phyloP scores from a whole-genome alignment of 2,329 filamentous ascomycete species.

The Pyricularia grisea region DNA sequence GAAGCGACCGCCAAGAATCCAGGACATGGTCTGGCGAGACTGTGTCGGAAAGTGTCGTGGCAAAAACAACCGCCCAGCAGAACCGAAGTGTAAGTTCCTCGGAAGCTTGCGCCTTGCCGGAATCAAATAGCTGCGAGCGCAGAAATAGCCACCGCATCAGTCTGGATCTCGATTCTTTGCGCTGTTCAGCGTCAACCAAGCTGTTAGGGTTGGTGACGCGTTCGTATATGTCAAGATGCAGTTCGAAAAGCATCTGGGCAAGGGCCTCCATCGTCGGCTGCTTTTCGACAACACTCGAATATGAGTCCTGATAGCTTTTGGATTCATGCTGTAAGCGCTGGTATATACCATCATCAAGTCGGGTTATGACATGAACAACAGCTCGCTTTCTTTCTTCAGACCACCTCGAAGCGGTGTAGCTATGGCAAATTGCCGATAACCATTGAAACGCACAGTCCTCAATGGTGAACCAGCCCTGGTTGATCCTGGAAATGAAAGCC shows the following conservation, averaged over 20 bases:
- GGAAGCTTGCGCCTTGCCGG: slow-evolving; percentile 21
- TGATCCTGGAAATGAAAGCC: slow-evolving; percentile 39
- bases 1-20: slow-evolving; percentile 48
- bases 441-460: slow-evolving; percentile 52
- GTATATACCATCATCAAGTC: slow-evolving; percentile 42
- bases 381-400: slow-evolving; percentile 45
- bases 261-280: slow-evolving; percentile 28
- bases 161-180: slow-evolving; percentile 38
- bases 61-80: slow-evolving; percentile 47
- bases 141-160: slow-evolving; percentile 43
- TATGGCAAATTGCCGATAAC: slow-evolving; percentile 37
- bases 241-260: slow-evolving; percentile 50
- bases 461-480: slow-evolving; percentile 40
- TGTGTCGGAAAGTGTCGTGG: slow-evolving; percentile 41
- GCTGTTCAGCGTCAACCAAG: slow-evolving; percentile 37
- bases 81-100: slow-evolving; percentile 40
- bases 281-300: not conserved
- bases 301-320: not conserved
- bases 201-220: slow-evolving; percentile 48
- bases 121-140: slow-evolving; percentile 33
- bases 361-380: slow-evolving; percentile 47
- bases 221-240: slow-evolving; percentile 53
- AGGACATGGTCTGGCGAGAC: slow-evolving; percentile 47
- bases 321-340: slow-evolving; percentile 26
- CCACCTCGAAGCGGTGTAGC: slow-evolving; percentile 48